Conservation (phyloP, 2,329 filamentous ascomycete species). For the Apiospora saccharicola region DNA sequence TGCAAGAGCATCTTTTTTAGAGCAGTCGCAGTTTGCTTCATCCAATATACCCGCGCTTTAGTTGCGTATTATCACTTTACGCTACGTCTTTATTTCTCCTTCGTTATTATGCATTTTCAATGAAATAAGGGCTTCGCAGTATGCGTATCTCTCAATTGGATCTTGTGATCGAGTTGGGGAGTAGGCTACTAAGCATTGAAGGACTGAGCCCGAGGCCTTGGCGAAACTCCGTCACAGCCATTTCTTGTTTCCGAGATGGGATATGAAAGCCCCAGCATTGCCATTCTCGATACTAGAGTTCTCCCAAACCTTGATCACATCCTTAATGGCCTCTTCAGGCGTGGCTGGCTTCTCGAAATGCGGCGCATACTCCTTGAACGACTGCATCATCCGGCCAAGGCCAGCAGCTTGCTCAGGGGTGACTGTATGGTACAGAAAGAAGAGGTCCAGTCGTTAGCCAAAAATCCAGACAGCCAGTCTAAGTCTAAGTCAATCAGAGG, state of each 20-base stretch:
- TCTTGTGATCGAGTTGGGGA: not conserved
- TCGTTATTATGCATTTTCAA: not conserved
- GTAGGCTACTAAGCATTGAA: no score
- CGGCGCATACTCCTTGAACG: slow-evolving; percentile 34
- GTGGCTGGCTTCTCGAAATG: slow-evolving; percentile 35
- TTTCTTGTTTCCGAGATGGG: slow-evolving; percentile 60
- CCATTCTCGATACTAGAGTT: slow-evolving; percentile 35
- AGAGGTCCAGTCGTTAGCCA: not conserved
- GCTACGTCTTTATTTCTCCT: not conserved
- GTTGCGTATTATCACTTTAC: not conserved
- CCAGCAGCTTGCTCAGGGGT: not conserved
- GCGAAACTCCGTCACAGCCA: slow-evolving; percentile 51
- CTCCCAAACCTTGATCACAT: slow-evolving; percentile 33
- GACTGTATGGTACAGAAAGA: not conserved
- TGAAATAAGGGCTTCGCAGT: not conserved
- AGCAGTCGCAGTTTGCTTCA: not conserved
- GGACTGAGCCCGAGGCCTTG: not conserved
- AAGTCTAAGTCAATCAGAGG: not conserved
- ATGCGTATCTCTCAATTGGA: not conserved
- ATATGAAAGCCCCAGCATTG: slow-evolving; percentile 56
- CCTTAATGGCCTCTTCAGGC: slow-evolving; percentile 35
- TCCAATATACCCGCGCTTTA: not conserved
- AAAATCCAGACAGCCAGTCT: not conserved
- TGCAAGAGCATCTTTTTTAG: not conserved
- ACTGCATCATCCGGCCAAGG: not conserved